Conservation (phyloP, 1,284 basidiomycete genomes). For the Boletus hoseneyae region DNA sequence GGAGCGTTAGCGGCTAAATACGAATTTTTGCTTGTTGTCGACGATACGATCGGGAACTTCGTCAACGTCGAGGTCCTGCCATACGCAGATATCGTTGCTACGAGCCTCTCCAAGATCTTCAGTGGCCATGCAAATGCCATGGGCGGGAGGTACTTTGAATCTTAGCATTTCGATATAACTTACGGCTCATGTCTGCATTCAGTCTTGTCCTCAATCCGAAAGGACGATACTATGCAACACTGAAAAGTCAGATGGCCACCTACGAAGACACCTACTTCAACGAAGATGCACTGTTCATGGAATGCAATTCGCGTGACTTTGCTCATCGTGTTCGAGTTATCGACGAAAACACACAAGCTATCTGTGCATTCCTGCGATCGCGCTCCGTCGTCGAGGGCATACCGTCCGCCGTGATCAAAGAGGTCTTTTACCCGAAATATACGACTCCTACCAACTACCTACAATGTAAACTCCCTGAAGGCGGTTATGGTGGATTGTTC, state of each 20-base stretch:
- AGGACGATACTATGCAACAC: constrained; percentile 58
- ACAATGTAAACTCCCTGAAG: constrained; percentile 51
- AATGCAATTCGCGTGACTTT: constrained; percentile 96
- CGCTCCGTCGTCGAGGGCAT: constrained; percentile 46
- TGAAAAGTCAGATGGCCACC: constrained; percentile 61
- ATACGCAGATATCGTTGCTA: constrained; percentile 91
- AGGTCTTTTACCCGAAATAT: constrained; percentile 91
- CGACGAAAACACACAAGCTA: constrained; percentile 79
- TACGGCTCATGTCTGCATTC: constrained; percentile 1
- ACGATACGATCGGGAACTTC: constrained; percentile 97
- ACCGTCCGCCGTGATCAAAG: constrained; percentile 55
- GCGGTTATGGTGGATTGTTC: constrained; percentile 92
- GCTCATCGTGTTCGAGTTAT: constrained; percentile 71
- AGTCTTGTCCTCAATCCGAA: constrained; percentile 84
- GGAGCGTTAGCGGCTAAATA: constrained; percentile 84
- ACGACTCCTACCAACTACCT: constrained; percentile 74
- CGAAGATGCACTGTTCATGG: constrained; percentile 96
- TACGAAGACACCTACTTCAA: constrained; percentile 91
- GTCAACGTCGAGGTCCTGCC: constrained; percentile 92
- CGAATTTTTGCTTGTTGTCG: constrained; percentile 86
- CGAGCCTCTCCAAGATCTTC: constrained; percentile 93
- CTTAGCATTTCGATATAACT: not conserved
- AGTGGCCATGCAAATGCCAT: constrained; percentile 95
- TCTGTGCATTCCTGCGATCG: constrained; percentile 77
- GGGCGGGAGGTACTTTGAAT: constrained; percentile 82